A percentile compares a stretch with the other conserved stretches of the same genome.
Evolutionary conservation across 306 rosid genomes (phyloP).

Genomic region (Cicer pinnatifidum): DNA sequence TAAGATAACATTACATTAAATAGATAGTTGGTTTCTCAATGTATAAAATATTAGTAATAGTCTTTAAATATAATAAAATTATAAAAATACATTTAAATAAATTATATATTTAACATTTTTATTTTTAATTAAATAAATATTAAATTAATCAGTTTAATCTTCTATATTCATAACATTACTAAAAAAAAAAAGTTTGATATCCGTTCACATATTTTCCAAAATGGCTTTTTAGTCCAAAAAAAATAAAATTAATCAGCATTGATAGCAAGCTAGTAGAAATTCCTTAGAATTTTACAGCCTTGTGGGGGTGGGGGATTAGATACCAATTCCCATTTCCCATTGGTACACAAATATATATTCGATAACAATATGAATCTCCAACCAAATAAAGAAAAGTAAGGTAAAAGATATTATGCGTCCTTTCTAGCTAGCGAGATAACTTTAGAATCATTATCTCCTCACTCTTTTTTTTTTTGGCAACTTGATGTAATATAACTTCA

Average conservation of each 20-base stretch:
- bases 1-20: too few species aligned
- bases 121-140: too few species aligned
- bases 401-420: conserved; percentile 52
- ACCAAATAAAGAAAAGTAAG: conserved; percentile 17
- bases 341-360: conserved; percentile 51
- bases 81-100: too few species aligned
- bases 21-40: too few species aligned
- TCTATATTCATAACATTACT: too few species aligned
- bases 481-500: conserved; percentile 46
- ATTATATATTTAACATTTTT: too few species aligned
- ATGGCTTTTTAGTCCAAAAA: neutral
- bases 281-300: conserved; percentile 53
- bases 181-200: too few species aligned
- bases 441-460: conserved; percentile 40
- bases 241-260: neutral
- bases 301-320: conserved; percentile 70
- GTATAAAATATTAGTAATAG: too few species aligned
- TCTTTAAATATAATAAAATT: too few species aligned
- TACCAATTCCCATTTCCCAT: conserved; percentile 57
- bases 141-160: too few species aligned
- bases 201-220: too few species aligned
- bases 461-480: conserved; percentile 42
- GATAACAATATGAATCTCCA: conserved; percentile 47
- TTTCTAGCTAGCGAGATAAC: conserved; percentile 30
- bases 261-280: conserved; percentile 33